Percentiles rank a stretch among this genome's conserved stretches.
Evolutionary conservation across 1,284 basidiomycete species (phyloP).

Genomic region (Cyathus olla): DNA sequence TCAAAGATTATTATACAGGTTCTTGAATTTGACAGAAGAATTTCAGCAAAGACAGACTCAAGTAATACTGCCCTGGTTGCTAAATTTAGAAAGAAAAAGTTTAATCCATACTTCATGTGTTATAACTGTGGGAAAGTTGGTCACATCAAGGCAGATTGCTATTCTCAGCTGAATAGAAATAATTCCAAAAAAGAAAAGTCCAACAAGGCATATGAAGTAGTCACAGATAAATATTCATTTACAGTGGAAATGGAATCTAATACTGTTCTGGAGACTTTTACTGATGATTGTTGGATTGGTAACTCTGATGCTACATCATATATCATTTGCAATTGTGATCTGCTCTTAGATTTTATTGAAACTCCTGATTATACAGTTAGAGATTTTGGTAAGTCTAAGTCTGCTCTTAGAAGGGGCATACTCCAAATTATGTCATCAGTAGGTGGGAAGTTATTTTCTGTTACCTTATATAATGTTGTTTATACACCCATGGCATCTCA

Average conservation of each 20-base stretch:
- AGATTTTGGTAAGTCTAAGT: neutral
- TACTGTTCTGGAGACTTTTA: neutral
- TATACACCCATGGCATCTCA: neutral
- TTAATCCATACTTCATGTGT: neutral
- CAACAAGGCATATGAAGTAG: neutral
- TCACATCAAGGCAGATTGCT: neutral
- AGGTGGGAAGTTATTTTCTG: neutral
- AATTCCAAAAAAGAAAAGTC: neutral
- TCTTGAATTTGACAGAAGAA: neutral
- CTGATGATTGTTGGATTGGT: neutral
- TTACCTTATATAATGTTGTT: neutral
- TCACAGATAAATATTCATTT: neutral
- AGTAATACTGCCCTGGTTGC: neutral
- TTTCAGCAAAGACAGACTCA: neutral
- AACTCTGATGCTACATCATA: neutral
- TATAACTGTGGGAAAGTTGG: neutral
- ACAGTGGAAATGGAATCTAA: neutral
- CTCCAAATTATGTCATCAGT: neutral
- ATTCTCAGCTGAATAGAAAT: conserved; percentile 14
- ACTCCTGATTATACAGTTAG: neutral
- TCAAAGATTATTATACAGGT: neutral
- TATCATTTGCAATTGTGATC: neutral
- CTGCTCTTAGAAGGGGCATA: neutral
- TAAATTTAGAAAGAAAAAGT: neutral
- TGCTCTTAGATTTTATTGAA: too few relatives aligned